phyloP scores from a whole-genome alignment of 305 asterid genomes.

The Solanum chacoense region DNA sequence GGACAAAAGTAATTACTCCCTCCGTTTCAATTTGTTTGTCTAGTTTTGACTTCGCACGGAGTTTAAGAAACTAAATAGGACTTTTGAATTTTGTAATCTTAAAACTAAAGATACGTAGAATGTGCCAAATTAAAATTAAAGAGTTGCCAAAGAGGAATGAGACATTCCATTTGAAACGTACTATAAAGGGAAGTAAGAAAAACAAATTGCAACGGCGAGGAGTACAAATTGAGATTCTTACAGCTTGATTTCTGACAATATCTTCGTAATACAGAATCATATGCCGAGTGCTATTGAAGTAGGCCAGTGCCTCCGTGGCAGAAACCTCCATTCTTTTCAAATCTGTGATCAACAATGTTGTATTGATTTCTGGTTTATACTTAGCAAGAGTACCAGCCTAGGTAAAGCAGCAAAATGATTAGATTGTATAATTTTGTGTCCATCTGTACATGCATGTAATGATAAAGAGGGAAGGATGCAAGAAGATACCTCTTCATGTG shows the following conservation, averaged over 20 bases:
- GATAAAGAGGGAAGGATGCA: slow-evolving; percentile 1
- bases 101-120: not conserved
- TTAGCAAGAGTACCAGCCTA: slow-evolving; percentile 28
- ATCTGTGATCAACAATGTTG: slow-evolving; percentile 15
- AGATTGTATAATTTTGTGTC: not conserved
- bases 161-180: not conserved
- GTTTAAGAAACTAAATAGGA: not conserved
- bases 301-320: slow-evolving; percentile 8
- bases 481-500: slow-evolving; percentile 52
- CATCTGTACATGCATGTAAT: not conserved
- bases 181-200: not conserved
- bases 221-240: slow-evolving; percentile 4
- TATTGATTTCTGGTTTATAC: slow-evolving; percentile 25
- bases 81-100: not conserved
- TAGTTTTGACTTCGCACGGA: not conserved
- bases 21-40: not conserved
- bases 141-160: not conserved
- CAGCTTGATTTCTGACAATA: slow-evolving; percentile 20
- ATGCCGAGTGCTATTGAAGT: slow-evolving; percentile 22
- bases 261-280: slow-evolving; percentile 29
- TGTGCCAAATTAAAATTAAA: not conserved
- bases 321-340: slow-evolving; percentile 18
- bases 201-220: not conserved
- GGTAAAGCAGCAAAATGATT: not conserved
- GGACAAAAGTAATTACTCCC: not conserved